Evolutionary conservation across 164 flowering plant genomes (phyloP), one percentile per base, ranked within the genome.

Genomic region (Macadamia integrifolia): DNA sequence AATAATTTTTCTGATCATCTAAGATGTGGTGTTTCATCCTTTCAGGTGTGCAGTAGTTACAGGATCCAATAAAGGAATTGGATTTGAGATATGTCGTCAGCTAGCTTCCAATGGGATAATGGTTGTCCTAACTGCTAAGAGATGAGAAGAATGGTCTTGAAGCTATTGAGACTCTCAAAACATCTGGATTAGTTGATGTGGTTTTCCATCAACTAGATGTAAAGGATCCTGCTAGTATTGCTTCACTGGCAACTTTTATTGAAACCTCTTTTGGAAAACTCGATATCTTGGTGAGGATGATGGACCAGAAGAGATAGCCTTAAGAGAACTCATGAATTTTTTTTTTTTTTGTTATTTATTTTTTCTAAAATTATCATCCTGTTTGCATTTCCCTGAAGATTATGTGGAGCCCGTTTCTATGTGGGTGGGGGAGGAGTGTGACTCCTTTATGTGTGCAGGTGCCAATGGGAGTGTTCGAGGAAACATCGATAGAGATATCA

Each of bases 151-250:
- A 65, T 57, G 83, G 81, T 31, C 65, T 73, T 62, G 74, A 78
- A 72, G 81, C 83, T 63, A 70, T 74, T 60, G 61, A 74, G 10
- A 76, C 73, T 35, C 78, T 80, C 23, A 73, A 57, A 46, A 62
- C 48, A 0, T 31, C 61, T 31, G 79, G 78, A 49, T 64, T 71
- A 0, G 53, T 61, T 71, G 66, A 71, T 66, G 64, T 78, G 12
- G 63, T 74, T 61, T 80, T 77, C 64, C 83, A 78, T 65, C 81
- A 76, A 63, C 83, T 80, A 60, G 83, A 80, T 69, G 77, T 80
- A 14, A 57, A 49, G 17, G 69, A 80, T 30, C 68, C 76, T 32
- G 12, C 48, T 3, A 75, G 77, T 46, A 57, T 78, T 50, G 62
- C 65, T 30, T 69, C 76, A 13, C 66, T 78, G 0, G 78, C 72